These are phyloP conservation scores for Debaryomycetaceae sp. DNA, from an alignment of 1,139 yeast genomes.

Conservation along the genomic window DNA sequence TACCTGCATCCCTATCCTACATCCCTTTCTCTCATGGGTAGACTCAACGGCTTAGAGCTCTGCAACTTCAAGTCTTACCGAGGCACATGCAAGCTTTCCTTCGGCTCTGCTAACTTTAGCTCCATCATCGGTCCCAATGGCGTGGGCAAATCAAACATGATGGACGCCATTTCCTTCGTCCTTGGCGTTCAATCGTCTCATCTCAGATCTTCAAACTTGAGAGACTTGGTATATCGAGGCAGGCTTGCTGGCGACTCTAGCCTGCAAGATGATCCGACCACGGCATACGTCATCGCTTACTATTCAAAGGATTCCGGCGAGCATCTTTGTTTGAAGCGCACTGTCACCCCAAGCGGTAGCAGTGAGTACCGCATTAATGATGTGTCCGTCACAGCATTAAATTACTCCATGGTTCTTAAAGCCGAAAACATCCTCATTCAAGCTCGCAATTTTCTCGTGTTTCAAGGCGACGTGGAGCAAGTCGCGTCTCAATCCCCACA, in stretches of 20 bases:
- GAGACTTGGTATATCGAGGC: conserved; percentile 77
- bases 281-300: conserved; percentile 74
- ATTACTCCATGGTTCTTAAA: conserved; percentile 58
- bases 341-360: conserved; percentile 43
- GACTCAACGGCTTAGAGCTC: conserved; percentile 63
- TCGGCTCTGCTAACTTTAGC: conserved; percentile 75
- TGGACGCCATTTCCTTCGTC: conserved; percentile 97
- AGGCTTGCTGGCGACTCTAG: conserved; percentile 17
- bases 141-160: conserved; percentile 93
- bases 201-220: conserved; percentile 62
- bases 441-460: conserved; percentile 86
- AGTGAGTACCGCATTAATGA: conserved; percentile 67
- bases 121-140: conserved; percentile 98
- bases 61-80: conserved; percentile 84
- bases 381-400: conserved; percentile 47
- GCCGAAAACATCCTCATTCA: conserved; percentile 78
- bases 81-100: conserved; percentile 67
- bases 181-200: conserved; percentile 75
- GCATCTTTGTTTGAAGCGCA: conserved; percentile 40
- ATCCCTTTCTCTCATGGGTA: conserved; percentile 56
- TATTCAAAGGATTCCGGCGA: conserved; percentile 58
- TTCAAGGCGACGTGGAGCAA: conserved; percentile 95
- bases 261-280: conserved; percentile 32
- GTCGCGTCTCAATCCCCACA: conserved; percentile 80
- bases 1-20: not conserved